phyloP scores from a whole-genome alignment of 1,284 basidiomycete genomes.

The Trametes pubescens region DNA sequence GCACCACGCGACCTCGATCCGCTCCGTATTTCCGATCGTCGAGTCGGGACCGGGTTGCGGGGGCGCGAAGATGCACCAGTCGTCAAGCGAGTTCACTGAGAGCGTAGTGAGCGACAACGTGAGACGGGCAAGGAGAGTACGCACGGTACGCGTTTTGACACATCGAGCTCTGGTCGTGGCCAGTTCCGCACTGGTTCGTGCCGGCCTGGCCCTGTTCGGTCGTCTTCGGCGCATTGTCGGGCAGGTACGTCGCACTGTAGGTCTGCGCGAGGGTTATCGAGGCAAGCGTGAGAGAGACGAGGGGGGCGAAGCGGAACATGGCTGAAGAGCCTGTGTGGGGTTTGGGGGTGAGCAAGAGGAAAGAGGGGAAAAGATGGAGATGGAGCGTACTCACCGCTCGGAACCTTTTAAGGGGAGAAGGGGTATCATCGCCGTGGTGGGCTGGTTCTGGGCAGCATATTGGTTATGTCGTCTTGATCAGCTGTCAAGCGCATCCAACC shows the following conservation, averaged over 20 bases:
- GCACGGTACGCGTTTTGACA: slow-evolving; percentile 75
- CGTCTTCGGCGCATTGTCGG: slow-evolving; percentile 54
- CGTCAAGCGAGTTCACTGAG: slow-evolving; percentile 69
- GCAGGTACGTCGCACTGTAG: slow-evolving; percentile 49
- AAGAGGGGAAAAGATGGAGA: neutral
- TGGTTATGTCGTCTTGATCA: slow-evolving; percentile 11
- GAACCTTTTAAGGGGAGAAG: slow-evolving; percentile 16
- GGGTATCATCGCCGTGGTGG: slow-evolving; percentile 24
- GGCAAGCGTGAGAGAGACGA: slow-evolving; percentile 31
- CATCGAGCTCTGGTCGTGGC: slow-evolving; percentile 60
- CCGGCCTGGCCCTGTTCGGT: slow-evolving; percentile 69
- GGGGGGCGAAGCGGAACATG: slow-evolving; percentile 32
- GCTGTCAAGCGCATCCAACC: neutral
- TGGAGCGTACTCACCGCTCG: slow-evolving; percentile 8
- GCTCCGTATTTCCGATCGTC: slow-evolving; percentile 66
- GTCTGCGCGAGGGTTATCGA: slow-evolving; percentile 42
- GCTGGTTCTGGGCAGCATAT: slow-evolving; percentile 1
- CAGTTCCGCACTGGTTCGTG: slow-evolving; percentile 70
- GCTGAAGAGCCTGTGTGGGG: slow-evolving; percentile 14
- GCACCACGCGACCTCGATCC: slow-evolving; percentile 76
- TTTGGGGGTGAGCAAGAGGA: neutral
- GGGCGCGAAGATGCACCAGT: slow-evolving; percentile 68
- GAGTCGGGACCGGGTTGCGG: slow-evolving; percentile 61
- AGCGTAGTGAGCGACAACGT: slow-evolving; percentile 7
- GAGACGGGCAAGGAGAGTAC: slow-evolving; percentile 31